phyloP scores from a whole-genome alignment of 148 eudicot genomes.

The Rhododendron molle region DNA sequence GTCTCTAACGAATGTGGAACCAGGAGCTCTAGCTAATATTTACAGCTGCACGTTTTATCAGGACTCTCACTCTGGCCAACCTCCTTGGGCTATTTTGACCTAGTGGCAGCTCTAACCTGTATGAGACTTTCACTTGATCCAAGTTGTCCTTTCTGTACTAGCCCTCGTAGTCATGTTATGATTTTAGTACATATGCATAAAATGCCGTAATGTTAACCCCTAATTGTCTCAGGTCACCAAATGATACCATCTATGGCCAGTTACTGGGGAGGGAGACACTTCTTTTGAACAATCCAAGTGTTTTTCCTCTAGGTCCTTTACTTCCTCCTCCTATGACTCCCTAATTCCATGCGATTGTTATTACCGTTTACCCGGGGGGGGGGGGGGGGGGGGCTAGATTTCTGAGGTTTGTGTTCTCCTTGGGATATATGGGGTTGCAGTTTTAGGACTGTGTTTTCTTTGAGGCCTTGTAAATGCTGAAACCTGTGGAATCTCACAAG shows the following conservation, averaged over 20 bases:
- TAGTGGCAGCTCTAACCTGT: background rate
- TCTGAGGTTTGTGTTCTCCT: background rate
- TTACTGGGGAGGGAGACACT: background rate
- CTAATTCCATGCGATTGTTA: background rate
- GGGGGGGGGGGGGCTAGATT: background rate
- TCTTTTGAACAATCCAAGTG: background rate
- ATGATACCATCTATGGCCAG: background rate
- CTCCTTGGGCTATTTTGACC: background rate
- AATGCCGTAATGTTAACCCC: background rate
- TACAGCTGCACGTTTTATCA: background rate
- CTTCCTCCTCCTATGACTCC: background rate
- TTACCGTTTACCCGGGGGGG: background rate
- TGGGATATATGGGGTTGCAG: background rate
- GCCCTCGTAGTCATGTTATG: background rate
- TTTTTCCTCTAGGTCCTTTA: background rate
- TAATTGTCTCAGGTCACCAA: background rate
- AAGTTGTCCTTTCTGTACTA: background rate
- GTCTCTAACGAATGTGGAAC: background rate
- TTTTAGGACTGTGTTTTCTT: background rate
- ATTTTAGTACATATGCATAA: background rate
- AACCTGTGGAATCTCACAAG: background rate
- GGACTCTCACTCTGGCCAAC: background rate
- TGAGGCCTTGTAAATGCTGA: background rate
- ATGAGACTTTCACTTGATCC: background rate
- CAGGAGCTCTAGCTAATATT: background rate